phyloP scores from a whole-genome alignment of 129 eudicot genomes.

The Artemisia annua region DNA sequence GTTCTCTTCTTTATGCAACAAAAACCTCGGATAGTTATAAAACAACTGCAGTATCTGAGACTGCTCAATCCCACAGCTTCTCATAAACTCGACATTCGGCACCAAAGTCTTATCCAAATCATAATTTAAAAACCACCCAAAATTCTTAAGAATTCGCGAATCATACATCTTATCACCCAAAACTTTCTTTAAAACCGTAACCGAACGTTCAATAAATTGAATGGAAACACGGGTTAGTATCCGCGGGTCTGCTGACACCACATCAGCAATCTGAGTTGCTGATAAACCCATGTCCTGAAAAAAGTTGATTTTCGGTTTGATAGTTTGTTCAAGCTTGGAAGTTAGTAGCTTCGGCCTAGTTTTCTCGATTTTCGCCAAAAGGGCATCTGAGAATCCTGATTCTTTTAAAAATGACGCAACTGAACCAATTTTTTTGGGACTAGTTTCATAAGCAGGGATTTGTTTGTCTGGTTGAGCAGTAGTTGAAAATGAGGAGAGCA shows the following conservation, averaged over 20 bases:
- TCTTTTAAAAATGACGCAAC: neutral
- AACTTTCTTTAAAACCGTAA: constrained; percentile 20
- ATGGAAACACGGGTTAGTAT: constrained; percentile 10
- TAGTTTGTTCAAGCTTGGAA: neutral
- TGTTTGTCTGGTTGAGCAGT: neutral
- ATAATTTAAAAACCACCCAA: constrained; percentile 8
- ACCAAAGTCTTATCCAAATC: constrained; percentile 32
- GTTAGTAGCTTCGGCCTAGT: neutral
- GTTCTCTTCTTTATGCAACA: constrained; percentile 23
- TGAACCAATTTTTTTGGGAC: neutral
- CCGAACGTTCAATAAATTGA: constrained; percentile 12
- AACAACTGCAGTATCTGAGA: constrained; percentile 26
- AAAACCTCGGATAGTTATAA: constrained; percentile 17
- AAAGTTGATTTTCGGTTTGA: constrained; percentile 6
- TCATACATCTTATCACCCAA: constrained; percentile 34
- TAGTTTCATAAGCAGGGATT: neutral
- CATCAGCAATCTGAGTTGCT: constrained; percentile 24
- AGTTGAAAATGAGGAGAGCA: neutral
- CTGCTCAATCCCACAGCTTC: constrained; percentile 34
- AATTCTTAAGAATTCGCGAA: constrained; percentile 15
- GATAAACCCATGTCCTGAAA: constrained; percentile 3
- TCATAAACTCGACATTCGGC: constrained; percentile 35
- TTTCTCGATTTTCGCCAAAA: neutral
- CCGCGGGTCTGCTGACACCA: constrained; percentile 20
- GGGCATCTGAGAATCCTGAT: constrained; percentile 3